Percentiles rank a stretch among this genome's conserved stretches.
phyloP scores from a whole-genome alignment of 2,329 filamentous ascomycete genomes.

The Sporothrix variecibatus region DNA sequence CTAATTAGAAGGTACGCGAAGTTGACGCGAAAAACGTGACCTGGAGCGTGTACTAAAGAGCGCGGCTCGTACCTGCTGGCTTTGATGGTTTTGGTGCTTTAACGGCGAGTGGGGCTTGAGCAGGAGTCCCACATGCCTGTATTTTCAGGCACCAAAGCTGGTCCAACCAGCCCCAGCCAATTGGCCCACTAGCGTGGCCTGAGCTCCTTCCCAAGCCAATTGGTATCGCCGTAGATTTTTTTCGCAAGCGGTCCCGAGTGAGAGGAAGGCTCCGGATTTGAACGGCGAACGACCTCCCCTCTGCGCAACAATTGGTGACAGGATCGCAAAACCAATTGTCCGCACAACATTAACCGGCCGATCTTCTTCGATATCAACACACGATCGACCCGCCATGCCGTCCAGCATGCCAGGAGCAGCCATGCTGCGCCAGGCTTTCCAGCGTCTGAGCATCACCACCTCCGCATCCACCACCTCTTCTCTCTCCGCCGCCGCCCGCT shows the following conservation, averaged over 20 bases:
- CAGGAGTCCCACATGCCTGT: background rate
- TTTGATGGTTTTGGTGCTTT: background rate
- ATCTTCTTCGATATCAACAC: background rate
- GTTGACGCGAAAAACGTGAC: conserved; percentile 49
- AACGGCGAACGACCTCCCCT: background rate
- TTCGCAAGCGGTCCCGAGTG: background rate
- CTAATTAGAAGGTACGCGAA: conserved; percentile 40
- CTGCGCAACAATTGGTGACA: background rate
- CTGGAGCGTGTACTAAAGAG: conserved; percentile 21
- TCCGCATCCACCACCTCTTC: background rate
- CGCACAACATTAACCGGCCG: background rate
- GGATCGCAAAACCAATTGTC: background rate
- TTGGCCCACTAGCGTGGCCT: conserved; percentile 8
- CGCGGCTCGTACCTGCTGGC: background rate
- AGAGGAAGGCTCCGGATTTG: background rate
- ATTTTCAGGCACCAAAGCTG: conserved; percentile 14
- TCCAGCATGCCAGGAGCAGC: conserved; percentile 40
- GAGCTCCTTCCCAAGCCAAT: conserved; percentile 1
- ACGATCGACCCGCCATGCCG: conserved; percentile 30
- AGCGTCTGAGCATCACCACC: conserved; percentile 47
- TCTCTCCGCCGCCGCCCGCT: background rate
- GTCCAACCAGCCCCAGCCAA: background rate
- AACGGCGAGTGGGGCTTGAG: background rate
- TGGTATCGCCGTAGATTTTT: conserved; percentile 16
- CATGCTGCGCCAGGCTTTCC: conserved; percentile 54